Conservation (phyloP, 2,329 filamentous ascomycete species). For the Neonectria faginata region DNA sequence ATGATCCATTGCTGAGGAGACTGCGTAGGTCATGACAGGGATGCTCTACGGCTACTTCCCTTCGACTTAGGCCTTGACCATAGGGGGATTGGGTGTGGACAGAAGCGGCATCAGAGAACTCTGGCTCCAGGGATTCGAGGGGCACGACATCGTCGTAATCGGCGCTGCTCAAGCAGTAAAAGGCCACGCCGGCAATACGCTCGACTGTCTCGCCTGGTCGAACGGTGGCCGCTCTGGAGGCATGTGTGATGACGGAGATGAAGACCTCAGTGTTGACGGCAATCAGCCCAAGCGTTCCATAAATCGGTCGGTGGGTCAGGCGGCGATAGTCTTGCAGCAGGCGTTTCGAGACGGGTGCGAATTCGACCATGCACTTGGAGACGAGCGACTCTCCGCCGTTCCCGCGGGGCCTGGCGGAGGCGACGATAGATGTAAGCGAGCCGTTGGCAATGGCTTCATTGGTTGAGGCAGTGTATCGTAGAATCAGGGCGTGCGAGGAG, state of each 20-base stretch:
- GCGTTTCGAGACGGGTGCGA: slow-evolving; percentile 71
- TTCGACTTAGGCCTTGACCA: slow-evolving; percentile 65
- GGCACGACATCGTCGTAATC: slow-evolving; percentile 84
- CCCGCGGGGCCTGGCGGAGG: slow-evolving; percentile 58
- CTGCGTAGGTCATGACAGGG: slow-evolving; percentile 93
- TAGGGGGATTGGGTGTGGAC: slow-evolving; percentile 60
- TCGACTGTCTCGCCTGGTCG: slow-evolving; percentile 90
- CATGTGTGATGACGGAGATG: slow-evolving; percentile 86
- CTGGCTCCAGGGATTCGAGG: slow-evolving; percentile 64
- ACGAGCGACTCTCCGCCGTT: slow-evolving; percentile 57
- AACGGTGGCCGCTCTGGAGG: slow-evolving; percentile 81
- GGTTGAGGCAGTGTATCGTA: slow-evolving; percentile 79
- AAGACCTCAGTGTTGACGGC: slow-evolving; percentile 88
- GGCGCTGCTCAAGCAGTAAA: slow-evolving; percentile 89
- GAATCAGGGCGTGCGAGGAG: slow-evolving; percentile 81
- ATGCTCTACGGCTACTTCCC: slow-evolving; percentile 81
- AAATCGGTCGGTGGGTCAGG: slow-evolving; percentile 78
- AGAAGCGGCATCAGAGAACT: slow-evolving; percentile 60
- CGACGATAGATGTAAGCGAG: slow-evolving; percentile 66
- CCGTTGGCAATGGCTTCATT: slow-evolving; percentile 70
- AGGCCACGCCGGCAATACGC: slow-evolving; percentile 87
- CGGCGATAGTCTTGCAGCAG: slow-evolving; percentile 82
- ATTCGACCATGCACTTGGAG: slow-evolving; percentile 88
- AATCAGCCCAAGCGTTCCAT: slow-evolving; percentile 90
- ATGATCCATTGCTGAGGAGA: slow-evolving; percentile 90